These are phyloP conservation scores for Nannochloropsis oceanica DNA, from an alignment of 108 stramenopile genomes.

Conservation along the genomic window DNA sequence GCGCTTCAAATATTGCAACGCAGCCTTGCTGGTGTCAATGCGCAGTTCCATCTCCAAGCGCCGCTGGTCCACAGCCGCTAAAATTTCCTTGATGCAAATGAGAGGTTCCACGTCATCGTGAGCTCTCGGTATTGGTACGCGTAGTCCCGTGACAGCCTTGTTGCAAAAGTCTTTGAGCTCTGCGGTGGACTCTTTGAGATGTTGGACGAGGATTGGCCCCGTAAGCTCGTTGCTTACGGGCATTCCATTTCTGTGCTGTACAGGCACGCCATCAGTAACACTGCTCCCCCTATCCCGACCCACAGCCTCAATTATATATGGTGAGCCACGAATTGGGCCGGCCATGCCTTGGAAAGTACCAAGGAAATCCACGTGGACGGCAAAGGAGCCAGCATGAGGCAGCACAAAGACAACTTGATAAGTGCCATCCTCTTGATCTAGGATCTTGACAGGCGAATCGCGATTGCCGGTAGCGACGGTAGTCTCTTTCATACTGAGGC, in stretches of 20 bases:
- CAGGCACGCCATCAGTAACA: neutral
- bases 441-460: neutral
- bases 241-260: neutral
- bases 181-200: conserved; percentile 31
- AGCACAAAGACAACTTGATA: conserved; percentile 46
- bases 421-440: conserved; percentile 46
- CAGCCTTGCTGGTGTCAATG: conserved; percentile 30
- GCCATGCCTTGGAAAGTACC: conserved; percentile 50
- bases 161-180: conserved; percentile 41
- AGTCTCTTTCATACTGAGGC: neutral
- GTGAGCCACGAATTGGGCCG: conserved; percentile 53
- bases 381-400: conserved; percentile 39
- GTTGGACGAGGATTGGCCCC: conserved; percentile 30
- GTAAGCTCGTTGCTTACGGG: conserved; percentile 32
- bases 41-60: neutral
- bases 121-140: neutral
- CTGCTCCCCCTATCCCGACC: neutral
- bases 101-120: conserved; percentile 23
- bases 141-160: conserved; percentile 40
- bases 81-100: neutral
- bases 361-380: conserved; percentile 45
- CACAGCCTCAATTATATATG: conserved; percentile 27
- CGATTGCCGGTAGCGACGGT: neutral
- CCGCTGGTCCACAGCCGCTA: neutral
- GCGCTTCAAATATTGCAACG: conserved; percentile 37